These are phyloP conservation scores for Saccharomyces paradoxus DNA, from an alignment of 805 yeast genomes.

Conservation along the genomic window DNA sequence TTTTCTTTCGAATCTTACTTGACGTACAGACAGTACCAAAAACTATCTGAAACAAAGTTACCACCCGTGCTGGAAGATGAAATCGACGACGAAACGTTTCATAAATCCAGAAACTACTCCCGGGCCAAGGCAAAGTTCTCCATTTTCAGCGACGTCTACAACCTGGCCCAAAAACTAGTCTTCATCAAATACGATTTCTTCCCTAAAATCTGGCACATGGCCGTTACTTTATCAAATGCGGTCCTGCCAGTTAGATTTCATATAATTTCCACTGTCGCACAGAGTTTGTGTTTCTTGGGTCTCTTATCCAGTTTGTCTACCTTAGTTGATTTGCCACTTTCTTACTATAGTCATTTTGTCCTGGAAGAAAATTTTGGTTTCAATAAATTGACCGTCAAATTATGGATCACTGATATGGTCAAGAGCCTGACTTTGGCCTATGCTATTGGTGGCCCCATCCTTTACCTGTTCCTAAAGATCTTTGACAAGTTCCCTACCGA, in stretches of 20 bases:
- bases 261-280: slow-evolving; percentile 54
- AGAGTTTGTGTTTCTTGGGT: slow-evolving; percentile 58
- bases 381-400: slow-evolving; percentile 67
- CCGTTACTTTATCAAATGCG: slow-evolving; percentile 33
- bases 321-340: slow-evolving; percentile 54
- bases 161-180: slow-evolving; percentile 48
- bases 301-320: slow-evolving; percentile 43
- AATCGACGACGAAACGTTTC: slow-evolving; percentile 64
- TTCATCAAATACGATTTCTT: slow-evolving; percentile 53
- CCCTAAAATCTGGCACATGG: slow-evolving; percentile 52
- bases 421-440: slow-evolving; percentile 49
- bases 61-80: slow-evolving; percentile 65
- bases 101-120: slow-evolving; percentile 70
- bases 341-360: slow-evolving; percentile 73
- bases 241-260: slow-evolving; percentile 24
- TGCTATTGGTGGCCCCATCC: slow-evolving; percentile 61
- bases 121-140: slow-evolving; percentile 69
- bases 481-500: slow-evolving; percentile 70
- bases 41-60: slow-evolving; percentile 44
- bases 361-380: slow-evolving; percentile 90
- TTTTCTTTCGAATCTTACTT: slow-evolving; percentile 68
- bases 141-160: slow-evolving; percentile 44
- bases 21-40: slow-evolving; percentile 67
- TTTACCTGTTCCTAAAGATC: slow-evolving; percentile 71
- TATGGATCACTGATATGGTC: slow-evolving; percentile 67